phyloP scores from a whole-genome alignment of 106 monocot genomes.

The Dioscorea dumetorum region DNA sequence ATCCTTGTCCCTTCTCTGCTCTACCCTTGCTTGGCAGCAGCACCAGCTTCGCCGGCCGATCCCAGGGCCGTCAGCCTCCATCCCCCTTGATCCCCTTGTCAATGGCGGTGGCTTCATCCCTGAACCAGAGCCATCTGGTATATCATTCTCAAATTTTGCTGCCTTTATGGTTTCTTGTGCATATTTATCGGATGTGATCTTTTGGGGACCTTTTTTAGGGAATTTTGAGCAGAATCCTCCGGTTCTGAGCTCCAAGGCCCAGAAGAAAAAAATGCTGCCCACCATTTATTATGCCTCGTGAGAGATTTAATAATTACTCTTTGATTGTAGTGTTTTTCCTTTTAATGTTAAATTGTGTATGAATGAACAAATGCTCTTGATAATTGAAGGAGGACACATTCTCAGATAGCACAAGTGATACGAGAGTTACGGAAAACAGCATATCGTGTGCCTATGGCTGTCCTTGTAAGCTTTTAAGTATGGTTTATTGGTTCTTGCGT shows the following conservation, averaged over 20 bases:
- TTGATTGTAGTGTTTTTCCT: neutral
- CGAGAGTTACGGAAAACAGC: conserved; percentile 81
- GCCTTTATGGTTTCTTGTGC: too few species aligned
- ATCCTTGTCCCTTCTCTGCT: conserved; percentile 95
- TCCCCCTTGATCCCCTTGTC: conserved; percentile 42
- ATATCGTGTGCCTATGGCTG: conserved; percentile 93
- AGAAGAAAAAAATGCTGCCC: conserved; percentile 41
- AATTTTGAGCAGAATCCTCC: conserved; percentile 15
- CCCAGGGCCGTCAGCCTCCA: neutral
- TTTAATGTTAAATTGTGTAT: neutral
- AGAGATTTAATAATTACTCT: conserved; percentile 15
- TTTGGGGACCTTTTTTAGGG: conserved; percentile 9
- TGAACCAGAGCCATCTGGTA: conserved; percentile 34
- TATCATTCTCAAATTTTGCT: neutral
- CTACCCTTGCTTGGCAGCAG: conserved; percentile 86
- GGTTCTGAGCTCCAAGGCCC: conserved; percentile 16
- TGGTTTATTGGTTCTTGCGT: neutral
- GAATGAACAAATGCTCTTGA: neutral
- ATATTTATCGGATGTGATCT: neutral
- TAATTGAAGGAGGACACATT: conserved; percentile 81
- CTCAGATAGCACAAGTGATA: conserved; percentile 92
- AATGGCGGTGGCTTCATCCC: conserved; percentile 89
- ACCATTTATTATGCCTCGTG: conserved; percentile 92
- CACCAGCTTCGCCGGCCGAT: conserved; percentile 17
- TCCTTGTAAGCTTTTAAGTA: conserved; percentile 43